phyloP scores from a whole-genome alignment of 441 rosid genomes.

The Daphne laureola region DNA sequence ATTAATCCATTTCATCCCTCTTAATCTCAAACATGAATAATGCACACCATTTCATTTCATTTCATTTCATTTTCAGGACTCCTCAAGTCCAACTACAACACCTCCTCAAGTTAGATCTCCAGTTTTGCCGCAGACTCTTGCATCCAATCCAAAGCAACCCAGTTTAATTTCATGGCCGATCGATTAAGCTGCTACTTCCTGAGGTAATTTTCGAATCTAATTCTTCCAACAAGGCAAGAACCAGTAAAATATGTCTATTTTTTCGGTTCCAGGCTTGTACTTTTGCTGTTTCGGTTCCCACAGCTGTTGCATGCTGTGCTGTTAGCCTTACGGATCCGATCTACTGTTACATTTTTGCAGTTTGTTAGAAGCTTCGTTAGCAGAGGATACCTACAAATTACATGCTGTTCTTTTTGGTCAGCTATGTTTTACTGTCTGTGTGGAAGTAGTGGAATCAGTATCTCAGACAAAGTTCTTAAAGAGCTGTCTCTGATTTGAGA shows the following conservation, averaged over 20 bases:
- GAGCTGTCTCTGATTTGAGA: neutral
- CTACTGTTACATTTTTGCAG: slow-evolving; percentile 18
- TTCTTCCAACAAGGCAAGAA: slow-evolving; percentile 7
- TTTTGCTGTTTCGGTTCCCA: slow-evolving; percentile 5
- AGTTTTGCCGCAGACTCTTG: slow-evolving; percentile 6
- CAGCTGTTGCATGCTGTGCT: slow-evolving; percentile 10
- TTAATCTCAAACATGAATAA: too few relatives aligned
- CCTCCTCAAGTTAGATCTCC: slow-evolving; percentile 5
- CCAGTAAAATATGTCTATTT: too few relatives aligned
- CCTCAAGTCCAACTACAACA: slow-evolving; percentile 15
- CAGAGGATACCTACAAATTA: slow-evolving; percentile 14
- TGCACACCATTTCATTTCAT: neutral
- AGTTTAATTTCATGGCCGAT: slow-evolving; percentile 20
- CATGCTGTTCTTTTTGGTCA: slow-evolving; percentile 15
- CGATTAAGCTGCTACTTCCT: slow-evolving; percentile 13
- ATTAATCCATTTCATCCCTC: too few relatives aligned
- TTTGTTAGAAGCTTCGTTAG: slow-evolving; percentile 10
- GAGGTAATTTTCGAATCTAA: slow-evolving; percentile 21
- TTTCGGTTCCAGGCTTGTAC: too few relatives aligned
- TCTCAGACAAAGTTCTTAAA: too few relatives aligned
- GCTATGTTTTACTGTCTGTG: slow-evolving; percentile 9
- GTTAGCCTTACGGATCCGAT: slow-evolving; percentile 24
- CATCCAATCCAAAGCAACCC: too few relatives aligned
- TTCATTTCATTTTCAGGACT: neutral
- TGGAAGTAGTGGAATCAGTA: neutral